Evolutionary conservation across 352 stramenopile genomes (phyloP).

Genomic region (Pythium monospermum): DNA sequence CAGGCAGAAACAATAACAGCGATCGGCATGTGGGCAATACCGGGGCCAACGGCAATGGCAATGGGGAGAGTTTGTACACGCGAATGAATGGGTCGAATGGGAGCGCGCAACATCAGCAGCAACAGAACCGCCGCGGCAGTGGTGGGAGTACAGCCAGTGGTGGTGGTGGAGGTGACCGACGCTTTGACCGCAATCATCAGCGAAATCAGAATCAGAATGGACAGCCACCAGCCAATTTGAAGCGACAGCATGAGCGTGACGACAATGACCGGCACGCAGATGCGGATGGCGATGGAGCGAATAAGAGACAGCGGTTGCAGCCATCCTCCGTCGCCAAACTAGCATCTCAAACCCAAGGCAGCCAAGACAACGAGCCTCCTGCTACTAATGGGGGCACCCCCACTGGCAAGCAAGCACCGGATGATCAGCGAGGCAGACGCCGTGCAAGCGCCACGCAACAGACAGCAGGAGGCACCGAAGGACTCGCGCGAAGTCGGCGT

Average conservation of each 20-base stretch:
- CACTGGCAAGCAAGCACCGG: no score
- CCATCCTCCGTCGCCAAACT: neutral
- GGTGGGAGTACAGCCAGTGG: neutral
- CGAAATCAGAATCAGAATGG: constrained; percentile 1
- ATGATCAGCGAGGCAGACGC: constrained; percentile 43
- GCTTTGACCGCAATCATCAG: no score
- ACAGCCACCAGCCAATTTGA: no score
- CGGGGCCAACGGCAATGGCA: constrained; percentile 20
- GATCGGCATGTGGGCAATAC: constrained; percentile 12
- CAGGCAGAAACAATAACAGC: constrained; percentile 7
- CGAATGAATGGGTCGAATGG: constrained; percentile 26
- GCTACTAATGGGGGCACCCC: constrained; percentile 13
- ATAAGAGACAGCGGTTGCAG: constrained; percentile 2
- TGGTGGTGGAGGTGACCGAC: no score
- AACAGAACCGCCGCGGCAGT: neutral
- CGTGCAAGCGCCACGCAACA: constrained; percentile 52
- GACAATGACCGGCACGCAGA: no score
- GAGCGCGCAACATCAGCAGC: neutral
- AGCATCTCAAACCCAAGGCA: neutral
- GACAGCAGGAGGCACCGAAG: constrained; percentile 58
- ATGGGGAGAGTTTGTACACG: constrained; percentile 41
- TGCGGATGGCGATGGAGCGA: constrained; percentile 1
- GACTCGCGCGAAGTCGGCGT: constrained; percentile 58
- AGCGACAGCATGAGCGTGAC: no score
- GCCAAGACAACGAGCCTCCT: neutral